Evolutionary conservation across 2,329 filamentous ascomycete species (phyloP), one percentile per base, ranked within the genome.

Genomic region (Lojkania enalia): DNA sequence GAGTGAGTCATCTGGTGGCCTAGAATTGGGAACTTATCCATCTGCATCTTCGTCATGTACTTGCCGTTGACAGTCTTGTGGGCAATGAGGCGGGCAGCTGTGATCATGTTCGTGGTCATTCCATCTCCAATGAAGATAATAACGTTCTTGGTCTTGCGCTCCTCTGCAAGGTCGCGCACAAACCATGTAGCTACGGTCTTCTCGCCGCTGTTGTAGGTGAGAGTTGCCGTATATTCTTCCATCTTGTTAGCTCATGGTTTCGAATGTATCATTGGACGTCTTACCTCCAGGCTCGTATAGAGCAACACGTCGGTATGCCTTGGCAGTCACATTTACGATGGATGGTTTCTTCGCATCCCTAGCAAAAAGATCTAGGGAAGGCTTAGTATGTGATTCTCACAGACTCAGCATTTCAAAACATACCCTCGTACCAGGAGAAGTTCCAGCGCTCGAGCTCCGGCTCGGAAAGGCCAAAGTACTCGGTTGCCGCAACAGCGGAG

Each of bases 1-100:
- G 87, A 91, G 71, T 92, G 88, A 9, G 88, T 91, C 79, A 94
- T 92, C 72, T 92, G 88, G 68, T 95, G 89, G 15, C 89, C 89
- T 9, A 92, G 66, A n/a, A 91, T 81, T 2, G 89, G 88, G 71
- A 94, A 94, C 63, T 90, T 79, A 73, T 95, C 89, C 75, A 95
- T 77, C 62, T 83, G 78, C 78, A 95, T 80, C 44, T 77, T 79
- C 45, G 80, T 83, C 74, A 89, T 84, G 69, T 92, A 95, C 68
- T 87, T 88, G 57, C 89, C 89, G 63, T 95, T 94, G 76, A 92
- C 79, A 55, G 80, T 85, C 75, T 89, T 86, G 76, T 95, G 89
- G 14, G 79, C 88, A 43, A 95, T 83, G 44, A 94, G 77, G 54
- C 89, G 86, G 42, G 88, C 88, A 31, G 89, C 89, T 27, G 84